Evolutionary conservation across 2,329 filamentous ascomycete genomes (phyloP).

Genomic region (Penicillium occitanis): DNA sequence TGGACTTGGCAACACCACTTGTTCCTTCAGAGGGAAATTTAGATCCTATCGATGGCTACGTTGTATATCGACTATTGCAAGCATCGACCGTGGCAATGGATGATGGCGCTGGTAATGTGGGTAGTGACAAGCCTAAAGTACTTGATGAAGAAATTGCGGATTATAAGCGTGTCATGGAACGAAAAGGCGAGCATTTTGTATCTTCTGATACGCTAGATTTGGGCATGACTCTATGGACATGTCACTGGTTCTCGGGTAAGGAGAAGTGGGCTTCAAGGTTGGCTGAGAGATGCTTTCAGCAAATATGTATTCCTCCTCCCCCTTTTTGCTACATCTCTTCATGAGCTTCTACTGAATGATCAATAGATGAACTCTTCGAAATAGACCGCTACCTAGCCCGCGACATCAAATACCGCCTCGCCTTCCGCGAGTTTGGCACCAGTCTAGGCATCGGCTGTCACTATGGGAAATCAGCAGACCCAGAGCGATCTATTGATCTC

Average conservation of each 20-base stretch:
- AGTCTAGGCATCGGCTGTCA: conserved; percentile 51
- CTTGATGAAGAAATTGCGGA: conserved; percentile 54
- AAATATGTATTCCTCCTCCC: conserved; percentile 32
- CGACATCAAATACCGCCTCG: conserved; percentile 42
- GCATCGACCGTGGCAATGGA: conserved; percentile 37
- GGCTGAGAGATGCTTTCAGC: conserved; percentile 36
- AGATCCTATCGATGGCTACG: conserved; percentile 57
- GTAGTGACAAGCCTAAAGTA: conserved; percentile 21
- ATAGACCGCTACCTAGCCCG: conserved; percentile 37
- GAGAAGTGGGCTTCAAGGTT: conserved; percentile 52
- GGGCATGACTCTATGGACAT: conserved; percentile 61
- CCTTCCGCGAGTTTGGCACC: conserved; percentile 58
- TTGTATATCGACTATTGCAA: conserved; percentile 52
- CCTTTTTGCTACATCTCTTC: neutral
- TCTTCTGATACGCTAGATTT: conserved; percentile 57
- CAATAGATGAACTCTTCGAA: conserved; percentile 38
- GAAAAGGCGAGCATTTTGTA: conserved; percentile 46
- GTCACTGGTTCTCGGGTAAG: conserved; percentile 50
- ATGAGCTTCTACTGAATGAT: neutral
- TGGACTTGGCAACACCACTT: conserved; percentile 49
- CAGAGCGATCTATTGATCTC: conserved; percentile 34
- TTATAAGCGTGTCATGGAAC: conserved; percentile 51
- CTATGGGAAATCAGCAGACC: conserved; percentile 36
- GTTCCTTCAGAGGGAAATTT: conserved; percentile 56
- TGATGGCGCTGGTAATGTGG: conserved; percentile 29